Conservation (phyloP, 768 basidiomycete genomes). For the Serendipita vermifera region DNA sequence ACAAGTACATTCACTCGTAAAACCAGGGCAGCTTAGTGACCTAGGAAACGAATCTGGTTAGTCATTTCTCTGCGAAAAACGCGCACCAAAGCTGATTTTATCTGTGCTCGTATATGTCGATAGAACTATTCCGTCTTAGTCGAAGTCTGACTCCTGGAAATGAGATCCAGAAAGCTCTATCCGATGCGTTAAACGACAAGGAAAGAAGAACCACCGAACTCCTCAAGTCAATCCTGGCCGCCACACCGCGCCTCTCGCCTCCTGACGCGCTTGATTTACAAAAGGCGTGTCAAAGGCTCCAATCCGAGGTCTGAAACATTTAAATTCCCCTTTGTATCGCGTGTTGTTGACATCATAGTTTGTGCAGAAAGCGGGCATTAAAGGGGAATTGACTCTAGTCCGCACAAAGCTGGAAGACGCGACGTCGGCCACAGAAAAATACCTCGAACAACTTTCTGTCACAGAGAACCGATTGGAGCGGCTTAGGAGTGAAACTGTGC, state of each 20-base stretch:
- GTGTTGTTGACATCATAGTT: background rate
- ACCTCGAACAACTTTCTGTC: slow-evolving; percentile 37
- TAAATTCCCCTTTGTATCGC: too few relatives aligned
- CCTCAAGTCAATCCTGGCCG: background rate
- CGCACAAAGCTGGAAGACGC: slow-evolving; percentile 38
- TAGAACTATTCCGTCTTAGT: background rate
- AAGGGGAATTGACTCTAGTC: slow-evolving; percentile 35
- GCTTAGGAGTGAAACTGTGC: slow-evolving; percentile 40
- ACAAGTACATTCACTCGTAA: slow-evolving; percentile 1
- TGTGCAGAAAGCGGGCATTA: background rate
- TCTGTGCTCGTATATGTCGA: background rate
- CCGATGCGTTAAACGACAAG: slow-evolving; percentile 5
- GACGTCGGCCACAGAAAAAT: slow-evolving; percentile 36
- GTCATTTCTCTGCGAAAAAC: background rate
- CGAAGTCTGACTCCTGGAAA: background rate
- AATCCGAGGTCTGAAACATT: background rate
- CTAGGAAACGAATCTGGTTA: background rate
- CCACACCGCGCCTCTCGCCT: background rate
- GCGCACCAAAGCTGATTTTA: background rate
- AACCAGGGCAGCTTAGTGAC: background rate
- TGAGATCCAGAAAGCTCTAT: background rate
- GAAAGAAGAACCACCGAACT: slow-evolving; percentile 3
- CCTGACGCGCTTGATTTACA: background rate
- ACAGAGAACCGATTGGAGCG: slow-evolving; percentile 55
- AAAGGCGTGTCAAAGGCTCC: background rate